A percentile compares a stretch with the other conserved stretches of the same genome.
phyloP scores from a whole-genome alignment of 768 basidiomycete genomes.

The Mycena filopes region DNA sequence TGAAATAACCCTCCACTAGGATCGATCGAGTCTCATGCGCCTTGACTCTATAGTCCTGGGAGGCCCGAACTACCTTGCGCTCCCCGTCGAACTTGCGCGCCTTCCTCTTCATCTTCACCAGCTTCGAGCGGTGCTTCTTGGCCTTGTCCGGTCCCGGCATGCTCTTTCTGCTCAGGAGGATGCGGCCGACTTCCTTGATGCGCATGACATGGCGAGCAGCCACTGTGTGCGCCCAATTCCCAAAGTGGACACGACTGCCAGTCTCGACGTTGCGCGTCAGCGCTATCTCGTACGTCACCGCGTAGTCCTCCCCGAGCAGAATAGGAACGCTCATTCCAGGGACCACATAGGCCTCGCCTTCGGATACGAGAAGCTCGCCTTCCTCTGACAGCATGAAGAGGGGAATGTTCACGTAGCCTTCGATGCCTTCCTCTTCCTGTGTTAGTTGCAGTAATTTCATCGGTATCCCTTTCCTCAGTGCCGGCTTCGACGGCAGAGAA shows the following conservation, averaged over 20 bases:
- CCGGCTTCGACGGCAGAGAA: neutral
- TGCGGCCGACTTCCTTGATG: neutral
- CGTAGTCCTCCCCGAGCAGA: neutral
- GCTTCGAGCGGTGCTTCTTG: neutral
- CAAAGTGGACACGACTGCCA: neutral
- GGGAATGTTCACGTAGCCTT: neutral
- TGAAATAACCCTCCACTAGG: no score
- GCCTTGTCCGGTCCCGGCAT: neutral
- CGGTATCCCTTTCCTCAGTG: neutral
- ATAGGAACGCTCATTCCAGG: neutral
- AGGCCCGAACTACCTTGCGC: neutral
- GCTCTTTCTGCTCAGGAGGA: neutral
- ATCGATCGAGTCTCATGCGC: no score
- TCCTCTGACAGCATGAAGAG: neutral
- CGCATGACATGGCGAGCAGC: neutral
- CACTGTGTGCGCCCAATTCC: neutral
- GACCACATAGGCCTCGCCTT: neutral
- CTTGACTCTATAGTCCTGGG: no score
- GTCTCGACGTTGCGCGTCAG: neutral
- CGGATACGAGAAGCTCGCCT: neutral
- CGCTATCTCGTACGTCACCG: neutral
- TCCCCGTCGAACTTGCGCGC: conserved; percentile 30
- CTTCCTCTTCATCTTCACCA: conserved; percentile 8
- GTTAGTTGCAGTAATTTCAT: neutral
- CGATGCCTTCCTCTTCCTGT: neutral